Conservation (phyloP, 371 early-diverging fungal species). For the Syncephalis plumigaleata region DNA sequence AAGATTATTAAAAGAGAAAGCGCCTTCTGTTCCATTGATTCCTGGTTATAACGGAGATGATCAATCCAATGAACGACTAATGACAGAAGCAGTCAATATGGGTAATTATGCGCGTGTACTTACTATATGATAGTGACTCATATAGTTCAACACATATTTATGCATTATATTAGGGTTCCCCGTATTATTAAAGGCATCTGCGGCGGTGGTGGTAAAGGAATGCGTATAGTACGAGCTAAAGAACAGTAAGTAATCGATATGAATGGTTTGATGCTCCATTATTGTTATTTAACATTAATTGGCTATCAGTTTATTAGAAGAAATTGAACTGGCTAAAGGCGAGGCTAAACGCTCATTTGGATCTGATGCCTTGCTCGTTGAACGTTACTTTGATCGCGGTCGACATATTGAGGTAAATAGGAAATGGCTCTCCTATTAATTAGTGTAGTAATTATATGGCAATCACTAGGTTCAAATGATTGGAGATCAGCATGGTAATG, state of each 20-base stretch:
- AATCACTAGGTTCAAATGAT: constrained; percentile 49
- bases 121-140: not conserved
- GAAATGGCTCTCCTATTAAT: not conserved
- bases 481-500: constrained; percentile 63
- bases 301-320: constrained; percentile 49
- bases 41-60: constrained; percentile 51
- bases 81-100: constrained; percentile 25
- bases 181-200: constrained; percentile 69
- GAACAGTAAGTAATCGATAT: not conserved
- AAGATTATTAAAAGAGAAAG: constrained; percentile 20
- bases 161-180: constrained; percentile 33
- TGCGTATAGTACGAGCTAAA: constrained; percentile 47
- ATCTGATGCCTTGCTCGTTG: constrained; percentile 71
- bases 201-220: constrained; percentile 87
- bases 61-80: constrained; percentile 18
- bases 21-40: constrained; percentile 23
- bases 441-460: not conserved
- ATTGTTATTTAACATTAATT: constrained; percentile 29
- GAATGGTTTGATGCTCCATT: constrained; percentile 1
- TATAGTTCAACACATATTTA: not conserved
- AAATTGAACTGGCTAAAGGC: constrained; percentile 56
- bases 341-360: constrained; percentile 77
- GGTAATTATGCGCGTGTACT: constrained; percentile 7
- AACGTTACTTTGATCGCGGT: constrained; percentile 74
- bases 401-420: constrained; percentile 50